A percentile compares a stretch with the other conserved stretches of the same genome.
These are phyloP conservation scores for Candida gorgasii DNA, from an alignment of 805 yeast genomes.

Conservation along the genomic window DNA sequence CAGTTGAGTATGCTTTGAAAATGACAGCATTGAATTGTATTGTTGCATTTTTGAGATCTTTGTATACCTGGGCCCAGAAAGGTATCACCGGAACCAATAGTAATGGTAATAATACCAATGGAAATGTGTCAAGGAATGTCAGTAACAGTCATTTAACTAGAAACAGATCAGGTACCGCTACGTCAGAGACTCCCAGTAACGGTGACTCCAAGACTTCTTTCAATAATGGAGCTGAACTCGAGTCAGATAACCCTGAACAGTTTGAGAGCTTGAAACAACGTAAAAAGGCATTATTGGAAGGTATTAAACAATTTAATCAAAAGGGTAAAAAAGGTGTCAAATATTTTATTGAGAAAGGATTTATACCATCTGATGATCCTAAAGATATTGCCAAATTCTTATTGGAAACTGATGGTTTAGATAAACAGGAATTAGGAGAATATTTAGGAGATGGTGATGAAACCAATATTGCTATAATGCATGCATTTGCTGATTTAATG, in stretches of 20 bases:
- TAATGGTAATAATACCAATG: slow-evolving; percentile 4
- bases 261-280: slow-evolving; percentile 83
- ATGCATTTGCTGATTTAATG: slow-evolving; percentile 86
- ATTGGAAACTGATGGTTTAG: slow-evolving; percentile 69
- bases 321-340: slow-evolving; percentile 82
- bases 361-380: slow-evolving; percentile 64
- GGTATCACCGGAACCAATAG: slow-evolving; percentile 23
- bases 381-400: slow-evolving; percentile 72
- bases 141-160: slow-evolving; percentile 18
- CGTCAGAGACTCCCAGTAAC: slow-evolving; percentile 25
- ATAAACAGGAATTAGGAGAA: slow-evolving; percentile 85
- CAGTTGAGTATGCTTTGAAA: slow-evolving; percentile 81
- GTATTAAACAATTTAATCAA: slow-evolving; percentile 75
- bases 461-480: slow-evolving; percentile 79
- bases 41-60: slow-evolving; percentile 77
- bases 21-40: slow-evolving; percentile 77
- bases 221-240: slow-evolving; percentile 22
- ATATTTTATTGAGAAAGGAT: slow-evolving; percentile 59
- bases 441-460: slow-evolving; percentile 88
- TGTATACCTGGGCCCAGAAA: slow-evolving; percentile 85
- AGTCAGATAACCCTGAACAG: slow-evolving; percentile 72
- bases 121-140: slow-evolving; percentile 1
- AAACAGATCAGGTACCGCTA: slow-evolving; percentile 30
- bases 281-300: slow-evolving; percentile 78
- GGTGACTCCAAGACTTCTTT: slow-evolving; percentile 28